phyloP scores from a whole-genome alignment of 768 basidiomycete genomes.

The Pleurotus citrinopileatus region DNA sequence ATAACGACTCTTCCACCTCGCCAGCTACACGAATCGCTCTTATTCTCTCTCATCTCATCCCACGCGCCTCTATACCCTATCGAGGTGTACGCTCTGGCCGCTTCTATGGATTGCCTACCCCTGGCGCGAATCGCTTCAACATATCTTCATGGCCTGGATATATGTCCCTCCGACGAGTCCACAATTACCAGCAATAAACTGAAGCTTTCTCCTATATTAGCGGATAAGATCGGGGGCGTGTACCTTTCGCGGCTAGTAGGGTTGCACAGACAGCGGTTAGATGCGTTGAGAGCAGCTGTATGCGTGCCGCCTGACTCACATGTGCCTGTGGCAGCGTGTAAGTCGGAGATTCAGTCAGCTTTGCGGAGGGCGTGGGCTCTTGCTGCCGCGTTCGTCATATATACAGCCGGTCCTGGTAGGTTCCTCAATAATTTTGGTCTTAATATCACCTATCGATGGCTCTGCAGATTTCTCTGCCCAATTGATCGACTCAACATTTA shows the following conservation, averaged over 20 bases:
- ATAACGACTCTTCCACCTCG: neutral
- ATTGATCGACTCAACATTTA: neutral
- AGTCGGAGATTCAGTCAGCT: neutral
- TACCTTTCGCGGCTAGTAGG: neutral
- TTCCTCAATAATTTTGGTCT: neutral
- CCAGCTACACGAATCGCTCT: neutral
- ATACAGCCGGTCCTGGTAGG: neutral
- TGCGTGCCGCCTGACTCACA: neutral
- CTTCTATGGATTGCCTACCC: neutral
- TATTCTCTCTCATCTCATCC: neutral
- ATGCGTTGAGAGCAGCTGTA: neutral
- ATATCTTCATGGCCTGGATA: neutral
- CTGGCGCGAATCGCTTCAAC: neutral
- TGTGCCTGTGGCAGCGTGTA: neutral
- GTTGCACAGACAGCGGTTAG: neutral
- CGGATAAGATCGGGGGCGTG: slow-evolving; percentile 1
- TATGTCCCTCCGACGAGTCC: neutral
- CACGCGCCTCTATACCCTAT: slow-evolving; percentile 5
- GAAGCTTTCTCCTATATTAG: neutral
- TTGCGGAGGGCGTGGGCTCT: slow-evolving; percentile 1
- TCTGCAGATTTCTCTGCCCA: neutral
- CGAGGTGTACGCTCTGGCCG: slow-evolving; percentile 2
- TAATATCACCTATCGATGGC: neutral
- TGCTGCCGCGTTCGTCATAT: neutral
- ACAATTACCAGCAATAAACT: neutral